Percentiles rank a stretch among this genome's conserved stretches.
These are phyloP conservation scores for Colletotrichum musae DNA, from an alignment of 2,329 filamentous ascomycete genomes.

Conservation along the genomic window DNA sequence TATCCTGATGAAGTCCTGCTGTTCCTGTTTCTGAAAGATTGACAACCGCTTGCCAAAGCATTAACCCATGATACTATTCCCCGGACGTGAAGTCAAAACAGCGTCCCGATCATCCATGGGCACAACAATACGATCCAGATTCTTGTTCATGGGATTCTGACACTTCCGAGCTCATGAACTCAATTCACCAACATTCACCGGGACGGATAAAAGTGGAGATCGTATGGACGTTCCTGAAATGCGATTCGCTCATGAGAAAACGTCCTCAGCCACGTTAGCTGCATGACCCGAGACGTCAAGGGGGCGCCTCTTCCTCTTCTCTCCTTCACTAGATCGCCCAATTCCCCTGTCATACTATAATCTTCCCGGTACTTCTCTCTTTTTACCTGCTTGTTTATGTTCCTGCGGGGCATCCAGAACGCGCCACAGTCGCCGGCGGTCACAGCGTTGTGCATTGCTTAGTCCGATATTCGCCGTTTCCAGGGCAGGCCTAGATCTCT, in stretches of 20 bases:
- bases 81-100: slow-evolving; percentile 1
- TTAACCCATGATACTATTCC: background rate
- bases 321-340: slow-evolving; percentile 8
- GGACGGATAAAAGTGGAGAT: slow-evolving; percentile 21
- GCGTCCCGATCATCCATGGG: slow-evolving; percentile 3
- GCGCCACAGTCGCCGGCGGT: no score
- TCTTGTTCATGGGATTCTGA: slow-evolving; percentile 1
- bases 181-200: slow-evolving; percentile 10
- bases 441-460: no score
- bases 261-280: slow-evolving; percentile 27
- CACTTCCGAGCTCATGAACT: background rate
- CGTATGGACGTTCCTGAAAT: background rate
- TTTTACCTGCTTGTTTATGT: background rate
- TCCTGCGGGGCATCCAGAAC: no score
- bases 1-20: background rate
- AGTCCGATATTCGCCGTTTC: no score
- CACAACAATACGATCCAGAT: background rate
- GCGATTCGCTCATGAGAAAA: slow-evolving; percentile 36
- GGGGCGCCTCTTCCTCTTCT: background rate
- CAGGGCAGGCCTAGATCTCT: no score
- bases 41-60: slow-evolving; percentile 22
- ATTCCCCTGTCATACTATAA: slow-evolving; percentile 6
- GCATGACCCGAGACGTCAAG: slow-evolving; percentile 26
- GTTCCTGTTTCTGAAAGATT: slow-evolving; percentile 20
- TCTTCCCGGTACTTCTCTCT: no score